A percentile compares a stretch with the other conserved stretches of the same genome.
phyloP scores from a whole-genome alignment of 2,329 filamentous ascomycete species.

The Curvularia eragrostidis region DNA sequence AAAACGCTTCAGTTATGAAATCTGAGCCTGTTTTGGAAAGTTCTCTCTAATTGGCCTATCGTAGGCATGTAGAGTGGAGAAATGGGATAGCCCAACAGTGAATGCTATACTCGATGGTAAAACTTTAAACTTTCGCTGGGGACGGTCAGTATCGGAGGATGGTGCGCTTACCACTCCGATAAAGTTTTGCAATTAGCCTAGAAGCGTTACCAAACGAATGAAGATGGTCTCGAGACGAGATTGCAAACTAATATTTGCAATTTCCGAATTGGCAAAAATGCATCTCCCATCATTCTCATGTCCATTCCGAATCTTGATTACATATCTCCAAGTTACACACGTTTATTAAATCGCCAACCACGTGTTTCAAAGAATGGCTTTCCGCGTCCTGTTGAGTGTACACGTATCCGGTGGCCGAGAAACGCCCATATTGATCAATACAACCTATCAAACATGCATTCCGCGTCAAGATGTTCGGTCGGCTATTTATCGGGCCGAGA shows the following conservation, averaged over 20 bases:
- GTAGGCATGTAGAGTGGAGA: neutral
- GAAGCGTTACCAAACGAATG: neutral
- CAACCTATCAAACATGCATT: too few relatives aligned
- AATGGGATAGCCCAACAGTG: constrained; percentile 3
- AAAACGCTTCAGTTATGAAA: constrained; percentile 12
- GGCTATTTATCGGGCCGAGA: too few relatives aligned
- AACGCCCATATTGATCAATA: too few relatives aligned
- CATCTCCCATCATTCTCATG: too few relatives aligned
- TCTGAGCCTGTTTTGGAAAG: constrained; percentile 8
- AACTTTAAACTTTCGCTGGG: constrained; percentile 11
- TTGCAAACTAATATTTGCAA: neutral
- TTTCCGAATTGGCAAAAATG: neutral
- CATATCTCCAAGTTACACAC: neutral
- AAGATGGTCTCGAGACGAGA: neutral
- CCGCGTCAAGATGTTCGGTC: too few relatives aligned
- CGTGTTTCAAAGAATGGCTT: constrained; percentile 10
- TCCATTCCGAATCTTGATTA: neutral
- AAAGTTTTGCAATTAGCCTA: too few relatives aligned
- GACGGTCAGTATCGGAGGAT: neutral
- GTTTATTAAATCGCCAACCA: neutral
- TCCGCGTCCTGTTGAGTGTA: neutral
- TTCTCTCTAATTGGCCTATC: neutral
- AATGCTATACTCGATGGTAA: constrained; percentile 11
- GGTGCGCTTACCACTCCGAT: constrained; percentile 2
- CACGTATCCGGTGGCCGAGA: too few relatives aligned